Percentiles rank a stretch among this genome's conserved stretches.
phyloP scores from a whole-genome alignment of 495 filamentous ascomycete genomes.

The Jackrogersella multiformis region DNA sequence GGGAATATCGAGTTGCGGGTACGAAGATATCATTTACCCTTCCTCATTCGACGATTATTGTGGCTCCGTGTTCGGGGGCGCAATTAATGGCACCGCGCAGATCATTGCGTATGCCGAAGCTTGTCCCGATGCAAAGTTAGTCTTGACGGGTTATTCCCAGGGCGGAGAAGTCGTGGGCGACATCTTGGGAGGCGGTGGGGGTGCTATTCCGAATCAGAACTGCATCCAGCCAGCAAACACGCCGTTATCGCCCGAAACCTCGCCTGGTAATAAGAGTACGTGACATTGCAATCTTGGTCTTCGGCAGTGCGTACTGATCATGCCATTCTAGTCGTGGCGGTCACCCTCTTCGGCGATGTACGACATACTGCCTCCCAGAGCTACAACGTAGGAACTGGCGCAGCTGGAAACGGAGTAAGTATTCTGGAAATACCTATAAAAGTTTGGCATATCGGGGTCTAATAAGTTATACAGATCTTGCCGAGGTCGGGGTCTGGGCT shows the following conservation, averaged over 20 bases:
- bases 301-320: neutral
- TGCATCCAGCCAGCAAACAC: neutral
- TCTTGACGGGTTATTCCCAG: conserved; percentile 1
- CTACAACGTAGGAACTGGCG: conserved; percentile 1
- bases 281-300: neutral
- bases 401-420: neutral
- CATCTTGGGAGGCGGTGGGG: neutral
- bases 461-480: neutral
- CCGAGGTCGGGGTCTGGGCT: neutral
- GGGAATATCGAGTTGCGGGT: neutral
- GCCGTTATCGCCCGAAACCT: neutral
- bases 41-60: neutral
- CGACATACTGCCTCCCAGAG: conserved; percentile 5
- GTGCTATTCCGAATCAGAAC: neutral
- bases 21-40: conserved; percentile 3
- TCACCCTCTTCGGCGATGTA: neutral
- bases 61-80: neutral
- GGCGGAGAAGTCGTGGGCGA: neutral
- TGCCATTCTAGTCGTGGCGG: neutral
- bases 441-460: neutral
- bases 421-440: neutral
- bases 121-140: conserved; percentile 1
- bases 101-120: neutral
- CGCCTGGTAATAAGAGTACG: neutral
- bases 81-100: neutral